Conservation (phyloP, 768 basidiomycete species). For the Macrolepiota dolichaula region DNA sequence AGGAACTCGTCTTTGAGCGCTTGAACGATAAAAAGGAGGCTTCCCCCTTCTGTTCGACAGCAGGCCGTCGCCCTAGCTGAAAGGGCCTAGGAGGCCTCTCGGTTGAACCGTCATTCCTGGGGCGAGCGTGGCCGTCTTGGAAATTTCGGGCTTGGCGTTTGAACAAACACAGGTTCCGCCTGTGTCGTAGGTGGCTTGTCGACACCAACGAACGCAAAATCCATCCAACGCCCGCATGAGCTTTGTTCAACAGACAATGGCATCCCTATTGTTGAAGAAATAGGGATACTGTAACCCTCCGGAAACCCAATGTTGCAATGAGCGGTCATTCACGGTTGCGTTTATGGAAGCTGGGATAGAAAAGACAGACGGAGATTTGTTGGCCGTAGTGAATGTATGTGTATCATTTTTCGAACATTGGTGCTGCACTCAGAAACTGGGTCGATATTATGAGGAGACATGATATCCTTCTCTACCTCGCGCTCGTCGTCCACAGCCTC, state of each 20-base stretch:
- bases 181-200: constrained; percentile 55
- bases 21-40: constrained; percentile 96
- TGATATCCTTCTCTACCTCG: constrained; percentile 69
- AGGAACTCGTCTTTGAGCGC: constrained; percentile 92
- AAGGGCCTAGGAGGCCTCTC: constrained; percentile 83
- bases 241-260: constrained; percentile 97
- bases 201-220: constrained; percentile 84
- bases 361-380: constrained; percentile 84
- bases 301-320: constrained; percentile 92
- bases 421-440: constrained; percentile 98
- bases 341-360: too few relatives aligned
- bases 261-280: constrained; percentile 91
- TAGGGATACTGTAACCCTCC: constrained; percentile 83
- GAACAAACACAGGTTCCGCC: constrained; percentile 75
- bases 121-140: constrained; percentile 82
- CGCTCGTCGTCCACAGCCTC: constrained; percentile 43
- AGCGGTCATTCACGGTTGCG: too few relatives aligned
- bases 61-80: constrained; percentile 91
- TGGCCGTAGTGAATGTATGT: constrained; percentile 91
- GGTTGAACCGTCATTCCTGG: constrained; percentile 88
- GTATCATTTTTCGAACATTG: constrained; percentile 88
- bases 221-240: constrained; percentile 91
- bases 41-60: constrained; percentile 99
- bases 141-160: constrained; percentile 54
- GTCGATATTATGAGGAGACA: constrained; percentile 89